Evolutionary conservation across 2,329 filamentous ascomycete species (phyloP), one percentile per base, ranked within the genome.

Genomic region (Diaporthe eres): DNA sequence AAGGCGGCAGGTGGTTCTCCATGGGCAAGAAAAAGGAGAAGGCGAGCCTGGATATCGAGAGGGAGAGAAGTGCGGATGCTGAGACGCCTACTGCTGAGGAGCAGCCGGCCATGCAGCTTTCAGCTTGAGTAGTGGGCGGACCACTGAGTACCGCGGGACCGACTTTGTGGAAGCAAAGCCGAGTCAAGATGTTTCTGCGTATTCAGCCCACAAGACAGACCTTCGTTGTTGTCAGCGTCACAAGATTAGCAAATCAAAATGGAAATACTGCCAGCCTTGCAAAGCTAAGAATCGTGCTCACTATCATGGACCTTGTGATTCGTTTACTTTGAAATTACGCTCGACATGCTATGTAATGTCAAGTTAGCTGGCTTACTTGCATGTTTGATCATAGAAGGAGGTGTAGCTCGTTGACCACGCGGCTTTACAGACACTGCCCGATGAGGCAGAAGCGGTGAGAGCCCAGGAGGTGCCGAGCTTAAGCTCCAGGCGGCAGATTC

Each of bases 11-110:
- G 87, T 86, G 89, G 78, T 90, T 90, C 81, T 87, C 89, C 58
- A 90, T 90, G 81, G 76, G 76, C 55, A 91, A 90, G 83, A 91
- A 91, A 85, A 91, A 90, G 82, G 88, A 86, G 77, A 90, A 88
- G 84, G 89, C 90, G 79, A 90, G 88, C 78, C 79, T 89, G 77
- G 90, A 92, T 61, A 80, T 88, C 37, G 90, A 91, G 53, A 81
- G 85, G 74, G 82, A 84, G 25, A 79, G 78, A 31, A 65, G 70
- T n/a, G 49, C 53, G n/a, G 75, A 77, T 22, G 37, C 51, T 31
- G 76, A 77, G 51, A 65, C 68, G 49, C 58, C 61, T 44, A 60
- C 74, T 44, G 47, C 55, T 47, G 76, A 77, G 74, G 76, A 77
- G 55, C 74, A 74, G 19, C 34, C 71, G 47, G 19, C 71, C 6